These are phyloP conservation scores for Platismatia glauca DNA, from an alignment of 495 filamentous ascomycete species.

Conservation along the genomic window DNA sequence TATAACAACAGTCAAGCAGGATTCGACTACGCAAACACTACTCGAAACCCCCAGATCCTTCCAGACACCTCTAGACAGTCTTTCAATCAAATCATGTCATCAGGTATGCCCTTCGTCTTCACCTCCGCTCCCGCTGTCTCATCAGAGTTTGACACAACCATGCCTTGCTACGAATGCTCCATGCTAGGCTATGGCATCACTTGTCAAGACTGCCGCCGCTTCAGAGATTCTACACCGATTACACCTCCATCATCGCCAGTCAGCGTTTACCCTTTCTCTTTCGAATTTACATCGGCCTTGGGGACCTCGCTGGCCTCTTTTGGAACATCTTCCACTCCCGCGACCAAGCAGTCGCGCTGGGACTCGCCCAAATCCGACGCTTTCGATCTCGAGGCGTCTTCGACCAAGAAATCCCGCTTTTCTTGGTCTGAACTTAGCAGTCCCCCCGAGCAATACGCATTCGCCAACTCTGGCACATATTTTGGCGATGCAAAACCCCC, in stretches of 20 bases:
- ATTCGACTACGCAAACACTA: not conserved
- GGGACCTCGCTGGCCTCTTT: not conserved
- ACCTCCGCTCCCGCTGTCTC: not conserved
- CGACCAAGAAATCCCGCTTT: not conserved
- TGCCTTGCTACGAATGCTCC: not conserved
- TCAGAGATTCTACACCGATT: not conserved
- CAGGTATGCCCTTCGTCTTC: not conserved
- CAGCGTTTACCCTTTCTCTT: not conserved
- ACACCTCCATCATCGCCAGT: not conserved
- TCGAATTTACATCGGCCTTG: not conserved
- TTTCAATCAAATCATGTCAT: not conserved
- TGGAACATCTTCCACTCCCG: not conserved
- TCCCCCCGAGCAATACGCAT: not conserved
- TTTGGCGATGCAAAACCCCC: not conserved
- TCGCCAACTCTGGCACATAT: not conserved
- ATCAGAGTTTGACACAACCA: not conserved
- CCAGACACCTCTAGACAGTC: not conserved
- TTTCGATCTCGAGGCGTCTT: not conserved
- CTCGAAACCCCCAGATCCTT: not conserved
- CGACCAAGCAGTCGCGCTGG: not conserved
- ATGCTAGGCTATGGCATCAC: not conserved
- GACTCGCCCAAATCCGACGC: not conserved
- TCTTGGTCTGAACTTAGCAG: not conserved
- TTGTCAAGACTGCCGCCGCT: not conserved
- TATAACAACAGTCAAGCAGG: not conserved